Evolutionary conservation across 2,329 filamentous ascomycete species (phyloP).

Genomic region (Colletotrichum sansevieriae): DNA sequence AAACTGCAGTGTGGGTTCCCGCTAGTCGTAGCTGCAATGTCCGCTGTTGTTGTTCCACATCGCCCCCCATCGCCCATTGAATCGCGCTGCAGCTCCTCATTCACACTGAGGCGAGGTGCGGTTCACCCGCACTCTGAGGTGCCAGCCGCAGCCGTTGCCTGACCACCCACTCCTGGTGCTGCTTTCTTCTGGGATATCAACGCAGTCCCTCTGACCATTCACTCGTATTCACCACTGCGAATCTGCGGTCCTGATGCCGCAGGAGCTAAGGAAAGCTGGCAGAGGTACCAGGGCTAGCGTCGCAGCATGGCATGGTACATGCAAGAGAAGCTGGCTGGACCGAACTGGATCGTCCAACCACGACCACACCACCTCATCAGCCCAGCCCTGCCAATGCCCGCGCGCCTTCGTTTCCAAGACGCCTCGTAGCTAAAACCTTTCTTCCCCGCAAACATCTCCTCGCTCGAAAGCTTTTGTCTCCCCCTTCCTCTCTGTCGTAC

Average conservation of each 20-base stretch:
- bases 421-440: constrained; percentile 40
- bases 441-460: constrained; percentile 40
- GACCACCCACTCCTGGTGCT: background rate
- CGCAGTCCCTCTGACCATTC: background rate
- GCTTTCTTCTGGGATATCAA: background rate
- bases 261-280: background rate
- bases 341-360: constrained; percentile 37
- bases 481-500: constrained; percentile 15
- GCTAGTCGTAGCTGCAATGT: constrained; percentile 36
- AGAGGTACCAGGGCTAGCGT: constrained; percentile 15
- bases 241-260: constrained; percentile 3
- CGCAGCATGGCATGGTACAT: constrained; percentile 24
- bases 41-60: constrained; percentile 38
- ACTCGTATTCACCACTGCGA: background rate
- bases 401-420: constrained; percentile 22
- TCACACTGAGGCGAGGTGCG: background rate
- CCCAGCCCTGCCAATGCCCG: constrained; percentile 32
- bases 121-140: constrained; percentile 15
- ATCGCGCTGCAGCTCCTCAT: constrained; percentile 16
- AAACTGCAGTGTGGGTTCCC: constrained; percentile 32
- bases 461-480: constrained; percentile 22
- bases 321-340: constrained; percentile 26
- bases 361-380: constrained; percentile 37
- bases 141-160: constrained; percentile 11
- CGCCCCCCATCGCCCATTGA: constrained; percentile 17